These are phyloP conservation scores for Hypoxylon sp. DNA, from an alignment of 2,329 filamentous ascomycete genomes.

Conservation along the genomic window DNA sequence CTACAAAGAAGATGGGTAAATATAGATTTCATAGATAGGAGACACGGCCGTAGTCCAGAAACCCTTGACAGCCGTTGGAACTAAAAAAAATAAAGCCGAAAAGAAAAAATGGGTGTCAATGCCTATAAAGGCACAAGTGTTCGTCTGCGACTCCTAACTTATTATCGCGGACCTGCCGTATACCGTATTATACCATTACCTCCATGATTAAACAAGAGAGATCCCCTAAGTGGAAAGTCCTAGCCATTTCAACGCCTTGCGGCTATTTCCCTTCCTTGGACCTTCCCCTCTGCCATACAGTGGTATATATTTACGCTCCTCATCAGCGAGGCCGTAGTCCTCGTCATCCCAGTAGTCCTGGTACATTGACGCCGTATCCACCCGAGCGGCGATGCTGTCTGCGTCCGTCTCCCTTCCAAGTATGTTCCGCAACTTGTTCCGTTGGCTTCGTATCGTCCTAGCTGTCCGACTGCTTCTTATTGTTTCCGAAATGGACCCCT, in stretches of 20 bases:
- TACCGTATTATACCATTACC: neutral
- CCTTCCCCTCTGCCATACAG: slow-evolving; percentile 59
- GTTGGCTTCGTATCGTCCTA: slow-evolving; percentile 54
- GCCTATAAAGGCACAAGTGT: neutral
- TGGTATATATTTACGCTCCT: slow-evolving; percentile 69
- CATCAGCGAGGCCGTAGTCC: slow-evolving; percentile 63
- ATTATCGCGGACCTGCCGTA: too few species aligned
- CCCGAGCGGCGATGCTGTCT: neutral
- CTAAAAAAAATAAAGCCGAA: neutral
- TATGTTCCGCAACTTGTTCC: slow-evolving; percentile 51
- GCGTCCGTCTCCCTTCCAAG: slow-evolving; percentile 42
- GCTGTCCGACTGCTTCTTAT: slow-evolving; percentile 47
- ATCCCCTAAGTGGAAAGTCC: slow-evolving; percentile 56
- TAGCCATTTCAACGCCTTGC: slow-evolving; percentile 69
- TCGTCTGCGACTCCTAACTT: neutral
- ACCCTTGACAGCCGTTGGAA: neutral
- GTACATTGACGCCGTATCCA: slow-evolving; percentile 21
- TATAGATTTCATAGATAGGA: slow-evolving; percentile 1
- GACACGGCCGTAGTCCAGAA: neutral
- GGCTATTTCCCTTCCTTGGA: slow-evolving; percentile 60
- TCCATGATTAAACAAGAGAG: neutral
- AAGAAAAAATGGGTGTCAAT: neutral
- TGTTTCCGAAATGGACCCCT: slow-evolving; percentile 56
- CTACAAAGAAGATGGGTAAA: slow-evolving; percentile 4
- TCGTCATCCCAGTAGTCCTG: slow-evolving; percentile 48